Percentiles rank a stretch among this genome's conserved stretches.
phyloP scores from a whole-genome alignment of 176 grass and related monocot species.

The Themeda triandra region DNA sequence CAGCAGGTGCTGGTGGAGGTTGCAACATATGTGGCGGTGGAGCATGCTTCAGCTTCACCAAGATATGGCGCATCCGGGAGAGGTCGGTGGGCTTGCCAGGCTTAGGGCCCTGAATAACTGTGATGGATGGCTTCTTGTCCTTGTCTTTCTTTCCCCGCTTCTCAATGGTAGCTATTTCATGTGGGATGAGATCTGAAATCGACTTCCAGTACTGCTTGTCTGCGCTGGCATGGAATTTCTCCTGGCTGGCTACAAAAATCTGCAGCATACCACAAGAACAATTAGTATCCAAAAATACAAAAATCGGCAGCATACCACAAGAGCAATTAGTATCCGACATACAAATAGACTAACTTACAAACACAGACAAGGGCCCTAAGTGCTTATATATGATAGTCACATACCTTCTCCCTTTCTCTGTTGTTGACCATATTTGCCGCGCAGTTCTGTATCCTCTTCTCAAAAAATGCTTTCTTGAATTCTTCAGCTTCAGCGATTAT shows the following conservation, averaged over 20 bases:
- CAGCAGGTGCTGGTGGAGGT: conserved; percentile 44
- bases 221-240: conserved; percentile 76
- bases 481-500: conserved; percentile 87
- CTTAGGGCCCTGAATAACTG: conserved; percentile 78
- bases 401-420: conserved; percentile 94
- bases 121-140: conserved; percentile 83
- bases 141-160: conserved; percentile 87
- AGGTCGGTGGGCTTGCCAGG: conserved; percentile 93
- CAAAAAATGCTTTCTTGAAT: conserved; percentile 74
- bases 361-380: not conserved
- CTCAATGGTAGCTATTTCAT: conserved; percentile 80
- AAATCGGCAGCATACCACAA: conserved; percentile 35
- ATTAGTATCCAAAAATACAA: not conserved
- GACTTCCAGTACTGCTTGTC: conserved; percentile 95
- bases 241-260: conserved; percentile 64
- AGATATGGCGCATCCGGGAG: conserved; percentile 78
- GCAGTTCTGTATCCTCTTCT: conserved; percentile 80
- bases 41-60: conserved; percentile 83
- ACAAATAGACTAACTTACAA: not conserved
- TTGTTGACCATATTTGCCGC: conserved; percentile 55
- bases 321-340: not conserved
- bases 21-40: conserved; percentile 73
- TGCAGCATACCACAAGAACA: conserved; percentile 3
- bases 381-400: not conserved
- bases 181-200: conserved; percentile 86